A percentile compares a stretch with the other conserved stretches of the same genome.
phyloP scores from a whole-genome alignment of 2,329 filamentous ascomycete species.

The Xylariaceae sp. region DNA sequence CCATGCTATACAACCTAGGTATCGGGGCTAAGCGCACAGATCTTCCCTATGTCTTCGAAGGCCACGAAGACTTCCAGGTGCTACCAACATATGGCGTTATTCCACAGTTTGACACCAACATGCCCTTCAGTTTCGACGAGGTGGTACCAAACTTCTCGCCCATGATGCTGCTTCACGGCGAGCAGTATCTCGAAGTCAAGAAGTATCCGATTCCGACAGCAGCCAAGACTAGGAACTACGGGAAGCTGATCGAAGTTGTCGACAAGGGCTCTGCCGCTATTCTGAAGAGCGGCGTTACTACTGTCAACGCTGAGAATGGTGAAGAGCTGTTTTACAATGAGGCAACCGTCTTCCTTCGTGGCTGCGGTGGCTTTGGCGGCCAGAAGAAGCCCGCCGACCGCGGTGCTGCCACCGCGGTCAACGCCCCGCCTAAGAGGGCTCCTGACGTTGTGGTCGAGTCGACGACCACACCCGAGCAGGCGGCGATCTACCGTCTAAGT shows the following conservation, averaged over 20 bases:
- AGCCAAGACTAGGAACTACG: conserved; percentile 75
- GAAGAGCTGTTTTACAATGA: conserved; percentile 98
- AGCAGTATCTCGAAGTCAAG: conserved; percentile 95
- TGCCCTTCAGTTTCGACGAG: conserved; percentile 79
- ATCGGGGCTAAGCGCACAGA: conserved; percentile 91
- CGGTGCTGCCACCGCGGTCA: conserved; percentile 78
- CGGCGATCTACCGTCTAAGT: conserved; percentile 88
- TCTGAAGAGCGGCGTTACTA: conserved; percentile 79
- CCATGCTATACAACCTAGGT: conserved; percentile 94
- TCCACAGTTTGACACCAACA: conserved; percentile 84
- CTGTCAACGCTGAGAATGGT: conserved; percentile 81
- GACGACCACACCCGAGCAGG: conserved; percentile 87
- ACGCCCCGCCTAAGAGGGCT: conserved; percentile 76
- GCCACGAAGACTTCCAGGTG: conserved; percentile 88
- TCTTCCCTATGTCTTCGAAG: conserved; percentile 87
- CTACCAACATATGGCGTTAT: conserved; percentile 96
- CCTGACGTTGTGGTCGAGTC: conserved; percentile 86
- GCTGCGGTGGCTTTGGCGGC: conserved; percentile 88
- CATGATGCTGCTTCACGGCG: conserved; percentile 98
- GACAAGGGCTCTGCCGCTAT: conserved; percentile 94
- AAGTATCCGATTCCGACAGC: conserved; percentile 91
- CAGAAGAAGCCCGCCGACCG: conserved; percentile 77
- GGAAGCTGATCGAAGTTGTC: conserved; percentile 87
- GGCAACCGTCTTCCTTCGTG: conserved; percentile 88
- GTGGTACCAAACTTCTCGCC: conserved; percentile 95